Conservation (phyloP, 1,139 yeast genomes). For the Geotrichum aggregatum region DNA sequence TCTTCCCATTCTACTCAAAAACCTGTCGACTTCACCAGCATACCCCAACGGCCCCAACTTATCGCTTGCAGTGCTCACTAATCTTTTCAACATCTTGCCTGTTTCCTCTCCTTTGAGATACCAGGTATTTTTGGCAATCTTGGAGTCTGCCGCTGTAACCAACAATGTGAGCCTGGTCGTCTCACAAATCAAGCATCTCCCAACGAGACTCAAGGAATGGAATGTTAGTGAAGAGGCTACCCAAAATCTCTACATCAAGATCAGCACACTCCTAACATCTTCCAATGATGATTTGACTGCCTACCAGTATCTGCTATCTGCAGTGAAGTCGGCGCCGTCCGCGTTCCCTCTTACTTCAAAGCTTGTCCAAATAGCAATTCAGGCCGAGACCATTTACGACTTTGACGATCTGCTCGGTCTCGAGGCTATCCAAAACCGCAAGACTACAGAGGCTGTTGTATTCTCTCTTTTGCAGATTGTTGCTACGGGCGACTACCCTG, state of each 20-base stretch:
- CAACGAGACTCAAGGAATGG: conserved; percentile 43
- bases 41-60: conserved; percentile 34
- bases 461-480: conserved; percentile 35
- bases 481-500: conserved; percentile 36
- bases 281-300: conserved; percentile 31
- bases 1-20: conserved; percentile 35
- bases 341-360: conserved; percentile 28
- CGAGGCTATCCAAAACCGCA: conserved; percentile 34
- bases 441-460: conserved; percentile 27
- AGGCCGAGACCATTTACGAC: conserved; percentile 33
- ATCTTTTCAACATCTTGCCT: conserved; percentile 42
- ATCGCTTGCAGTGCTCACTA: conserved; percentile 39
- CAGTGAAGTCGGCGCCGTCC: conserved; percentile 29
- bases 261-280: conserved; percentile 30
- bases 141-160: conserved; percentile 37
- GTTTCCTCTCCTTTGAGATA: conserved; percentile 34
- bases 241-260: conserved; percentile 31
- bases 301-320: conserved; percentile 33
- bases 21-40: conserved; percentile 33
- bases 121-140: conserved; percentile 36
- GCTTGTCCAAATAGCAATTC: conserved; percentile 33
- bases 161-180: conserved; percentile 37
- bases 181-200: conserved; percentile 40
- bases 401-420: conserved; percentile 38
- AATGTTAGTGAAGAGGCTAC: conserved; percentile 31